Conservation (phyloP, 2,329 filamentous ascomycete species). For the Cucurbitaria berberidis region DNA sequence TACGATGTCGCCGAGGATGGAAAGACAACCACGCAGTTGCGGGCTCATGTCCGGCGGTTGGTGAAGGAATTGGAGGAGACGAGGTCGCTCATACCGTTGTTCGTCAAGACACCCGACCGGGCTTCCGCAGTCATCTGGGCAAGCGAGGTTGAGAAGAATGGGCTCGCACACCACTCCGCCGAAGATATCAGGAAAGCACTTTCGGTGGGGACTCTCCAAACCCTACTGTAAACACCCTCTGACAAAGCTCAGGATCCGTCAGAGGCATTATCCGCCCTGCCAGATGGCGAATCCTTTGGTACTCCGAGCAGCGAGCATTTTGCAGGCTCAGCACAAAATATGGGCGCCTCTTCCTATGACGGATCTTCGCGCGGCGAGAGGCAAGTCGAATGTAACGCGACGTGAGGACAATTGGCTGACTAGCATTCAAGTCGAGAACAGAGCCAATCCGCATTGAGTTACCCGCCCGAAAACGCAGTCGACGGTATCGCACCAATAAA, state of each 20-base stretch:
- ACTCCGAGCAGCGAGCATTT: conserved; percentile 37
- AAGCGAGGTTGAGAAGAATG: conserved; percentile 46
- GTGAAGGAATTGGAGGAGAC: conserved; percentile 49
- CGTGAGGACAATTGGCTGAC: conserved; percentile 22
- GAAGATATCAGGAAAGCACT: conserved; percentile 48
- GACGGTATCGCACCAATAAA: conserved; percentile 28
- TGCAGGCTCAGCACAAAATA: conserved; percentile 24
- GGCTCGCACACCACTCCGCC: conserved; percentile 46
- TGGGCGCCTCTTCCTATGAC: conserved; percentile 41
- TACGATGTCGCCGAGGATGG: conserved; percentile 50
- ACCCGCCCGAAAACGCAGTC: conserved; percentile 28
- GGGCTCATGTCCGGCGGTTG: conserved; percentile 46
- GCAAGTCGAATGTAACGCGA: conserved; percentile 21
- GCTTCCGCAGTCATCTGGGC: conserved; percentile 46
- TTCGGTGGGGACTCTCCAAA: conserved; percentile 26
- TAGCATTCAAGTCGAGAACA: conserved; percentile 36
- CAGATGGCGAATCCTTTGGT: conserved; percentile 35
- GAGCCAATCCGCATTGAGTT: conserved; percentile 38
- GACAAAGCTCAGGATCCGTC: conserved; percentile 29
- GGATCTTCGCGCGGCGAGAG: conserved; percentile 43
- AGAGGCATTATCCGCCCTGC: conserved; percentile 24
- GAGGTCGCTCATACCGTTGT: conserved; percentile 45
- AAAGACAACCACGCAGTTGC: conserved; percentile 47
- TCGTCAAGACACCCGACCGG: conserved; percentile 44
- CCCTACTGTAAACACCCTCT: conserved; percentile 6